These are phyloP conservation scores for Cercophora samala DNA, from an alignment of 495 filamentous ascomycete genomes.

Conservation along the genomic window DNA sequence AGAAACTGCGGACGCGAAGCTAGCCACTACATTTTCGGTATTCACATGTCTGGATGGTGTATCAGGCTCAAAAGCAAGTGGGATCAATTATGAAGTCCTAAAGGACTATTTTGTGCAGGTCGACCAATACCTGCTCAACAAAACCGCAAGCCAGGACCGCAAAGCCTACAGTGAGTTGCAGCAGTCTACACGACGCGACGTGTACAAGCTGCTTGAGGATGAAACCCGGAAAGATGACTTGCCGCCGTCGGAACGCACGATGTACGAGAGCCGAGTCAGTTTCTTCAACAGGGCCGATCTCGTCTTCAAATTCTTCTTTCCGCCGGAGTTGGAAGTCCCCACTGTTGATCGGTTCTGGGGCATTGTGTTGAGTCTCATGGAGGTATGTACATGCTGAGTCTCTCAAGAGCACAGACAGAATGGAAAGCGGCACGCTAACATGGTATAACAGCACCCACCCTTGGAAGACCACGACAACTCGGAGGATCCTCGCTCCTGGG, in stretches of 20 bases:
- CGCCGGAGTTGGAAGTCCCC: slow-evolving; percentile 18
- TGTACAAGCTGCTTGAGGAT: slow-evolving; percentile 1
- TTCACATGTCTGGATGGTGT: slow-evolving; percentile 16
- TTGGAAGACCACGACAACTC: neutral
- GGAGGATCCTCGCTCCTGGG: neutral
- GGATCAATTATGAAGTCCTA: neutral
- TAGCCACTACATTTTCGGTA: neutral
- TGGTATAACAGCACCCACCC: neutral
- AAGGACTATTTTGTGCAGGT: neutral
- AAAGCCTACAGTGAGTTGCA: neutral
- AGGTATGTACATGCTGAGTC: slow-evolving; percentile 15
- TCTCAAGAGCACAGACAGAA: neutral
- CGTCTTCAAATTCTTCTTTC: slow-evolving; percentile 39
- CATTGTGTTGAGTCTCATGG: slow-evolving; percentile 27
- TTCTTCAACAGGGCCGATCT: slow-evolving; percentile 33
- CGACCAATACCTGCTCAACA: neutral
- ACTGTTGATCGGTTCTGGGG: slow-evolving; percentile 39
- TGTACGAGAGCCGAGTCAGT: slow-evolving; percentile 29
- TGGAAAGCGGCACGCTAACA: neutral
- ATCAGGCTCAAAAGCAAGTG: neutral
- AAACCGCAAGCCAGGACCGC: neutral
- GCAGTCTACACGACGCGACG: neutral
- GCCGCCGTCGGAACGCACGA: slow-evolving; percentile 10
- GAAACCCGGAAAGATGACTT: neutral
- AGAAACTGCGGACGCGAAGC: neutral